Base-by-base conservation (phyloP, 2,329 filamentous ascomycete genomes). In the Hypoxylon sp. region DNA sequence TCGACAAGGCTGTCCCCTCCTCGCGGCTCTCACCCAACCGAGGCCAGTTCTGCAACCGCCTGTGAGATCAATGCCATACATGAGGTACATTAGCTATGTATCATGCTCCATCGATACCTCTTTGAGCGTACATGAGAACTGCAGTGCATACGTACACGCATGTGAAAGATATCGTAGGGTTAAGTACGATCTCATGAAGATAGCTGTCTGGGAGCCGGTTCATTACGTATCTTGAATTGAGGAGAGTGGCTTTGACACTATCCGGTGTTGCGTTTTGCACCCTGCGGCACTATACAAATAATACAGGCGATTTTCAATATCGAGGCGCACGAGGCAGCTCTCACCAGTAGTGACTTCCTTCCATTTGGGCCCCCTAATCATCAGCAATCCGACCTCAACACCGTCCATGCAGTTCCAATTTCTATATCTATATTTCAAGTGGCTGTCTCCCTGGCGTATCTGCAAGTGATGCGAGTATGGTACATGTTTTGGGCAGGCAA, bases 231-330 rank as follows among this genome's bases (percentile, higher is more conserved):
- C 56, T 62, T 60, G 45, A 55, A 71, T 69, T 72, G 72, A 74
- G 73, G 63, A 75, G 73, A 73, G 72, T 75, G 67, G 68, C 68
- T 70, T 71, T 70, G 8, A 58, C 56, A 56, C 54, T 61, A 61
- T 64, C 55, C 45, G 48, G 26, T 50, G 54, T 53, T 55, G 68
- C 49, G 64, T 66, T 65, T 58, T 68, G 65, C 57, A 67, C 69
- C 63, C 57, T 65, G 57, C 52, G 63, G 63, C 70, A 72, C 40
- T 72, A 70, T 70, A 73, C 67, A 72, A 67, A 49, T 44, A 58
- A 64, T 54, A 67, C 36, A 49, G 54, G 49, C 32, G n/a, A 54
- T 56, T 38, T 50, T 55, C 48, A 53, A 36, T 46, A 48, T 63
- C 55, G 54, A 50, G 32, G 62, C 46, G 38, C 44, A 52, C 46